Evolutionary conservation across 2,329 filamentous ascomycete species (phyloP).

Genomic region (Elsinoe fawcettii): DNA sequence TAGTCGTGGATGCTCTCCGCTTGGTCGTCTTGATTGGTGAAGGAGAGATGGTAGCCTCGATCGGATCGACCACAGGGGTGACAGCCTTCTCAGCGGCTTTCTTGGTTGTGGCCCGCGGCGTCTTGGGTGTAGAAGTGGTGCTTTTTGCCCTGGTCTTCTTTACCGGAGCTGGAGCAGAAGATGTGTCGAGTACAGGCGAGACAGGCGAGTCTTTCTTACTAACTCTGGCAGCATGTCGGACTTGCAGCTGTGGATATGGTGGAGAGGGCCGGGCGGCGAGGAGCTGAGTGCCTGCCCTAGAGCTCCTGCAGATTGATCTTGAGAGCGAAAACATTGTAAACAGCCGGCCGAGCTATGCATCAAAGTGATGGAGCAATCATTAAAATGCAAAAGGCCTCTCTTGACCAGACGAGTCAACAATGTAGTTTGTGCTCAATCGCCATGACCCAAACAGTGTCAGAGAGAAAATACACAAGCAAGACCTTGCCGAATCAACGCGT

Average conservation of each 20-base stretch:
- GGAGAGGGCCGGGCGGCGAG: background rate
- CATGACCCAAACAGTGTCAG: background rate
- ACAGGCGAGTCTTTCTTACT: background rate
- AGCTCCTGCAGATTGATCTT: background rate
- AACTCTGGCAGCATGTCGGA: slow-evolving; percentile 1
- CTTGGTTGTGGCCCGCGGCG: background rate
- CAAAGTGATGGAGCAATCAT: background rate
- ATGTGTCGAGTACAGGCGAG: background rate
- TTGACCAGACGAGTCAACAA: background rate
- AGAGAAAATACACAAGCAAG: background rate
- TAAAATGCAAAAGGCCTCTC: background rate
- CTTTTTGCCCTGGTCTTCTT: slow-evolving; percentile 14
- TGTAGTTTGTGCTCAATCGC: background rate
- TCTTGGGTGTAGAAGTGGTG: slow-evolving; percentile 1
- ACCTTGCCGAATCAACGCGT: slow-evolving; percentile 6
- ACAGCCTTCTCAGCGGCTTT: background rate
- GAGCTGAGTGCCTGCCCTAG: background rate
- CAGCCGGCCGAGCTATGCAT: background rate
- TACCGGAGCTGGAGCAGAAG: background rate
- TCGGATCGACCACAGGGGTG: background rate
- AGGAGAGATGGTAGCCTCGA: background rate
- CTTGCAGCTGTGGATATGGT: slow-evolving; percentile 1
- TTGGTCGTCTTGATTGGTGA: slow-evolving; percentile 1
- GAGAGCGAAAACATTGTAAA: background rate
- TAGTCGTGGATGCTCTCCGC: background rate